Conservation (phyloP, 257 asterid species). For the Solanum chmielewskii region DNA sequence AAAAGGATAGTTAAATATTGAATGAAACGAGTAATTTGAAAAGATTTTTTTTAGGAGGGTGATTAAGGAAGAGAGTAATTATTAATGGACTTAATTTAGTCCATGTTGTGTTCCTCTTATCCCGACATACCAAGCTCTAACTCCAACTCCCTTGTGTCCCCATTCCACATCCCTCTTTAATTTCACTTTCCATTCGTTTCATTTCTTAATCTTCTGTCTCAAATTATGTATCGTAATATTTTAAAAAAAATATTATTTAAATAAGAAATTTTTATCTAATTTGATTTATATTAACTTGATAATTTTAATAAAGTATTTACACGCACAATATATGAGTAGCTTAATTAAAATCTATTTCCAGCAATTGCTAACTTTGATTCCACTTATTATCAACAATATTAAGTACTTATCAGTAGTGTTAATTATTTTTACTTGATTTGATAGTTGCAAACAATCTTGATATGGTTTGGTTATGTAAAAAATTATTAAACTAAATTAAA, state of each 20-base stretch:
- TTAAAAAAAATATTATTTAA: background rate
- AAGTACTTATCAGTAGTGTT: too few relatives aligned
- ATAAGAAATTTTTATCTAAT: background rate
- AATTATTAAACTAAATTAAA: background rate
- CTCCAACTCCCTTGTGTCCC: slow-evolving; percentile 5
- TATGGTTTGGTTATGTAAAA: background rate
- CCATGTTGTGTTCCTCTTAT: slow-evolving; percentile 16
- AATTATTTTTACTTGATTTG: background rate
- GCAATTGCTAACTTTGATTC: background rate
- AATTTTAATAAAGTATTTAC: too few relatives aligned
- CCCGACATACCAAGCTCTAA: slow-evolving; percentile 20
- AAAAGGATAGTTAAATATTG: too few relatives aligned
- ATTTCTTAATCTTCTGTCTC: background rate
- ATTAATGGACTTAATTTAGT: slow-evolving; percentile 5
- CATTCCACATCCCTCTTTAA: background rate
- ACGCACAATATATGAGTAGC: background rate
- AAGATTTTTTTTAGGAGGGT: background rate
- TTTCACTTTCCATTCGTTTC: background rate
- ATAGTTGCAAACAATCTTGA: background rate
- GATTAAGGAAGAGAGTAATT: background rate
- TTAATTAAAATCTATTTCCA: background rate
- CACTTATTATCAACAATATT: background rate
- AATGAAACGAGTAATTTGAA: too few relatives aligned
- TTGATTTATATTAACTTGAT: too few relatives aligned
- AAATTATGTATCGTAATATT: background rate